phyloP scores from a whole-genome alignment of 352 stramenopile species.

The Phytophthora vignae region DNA sequence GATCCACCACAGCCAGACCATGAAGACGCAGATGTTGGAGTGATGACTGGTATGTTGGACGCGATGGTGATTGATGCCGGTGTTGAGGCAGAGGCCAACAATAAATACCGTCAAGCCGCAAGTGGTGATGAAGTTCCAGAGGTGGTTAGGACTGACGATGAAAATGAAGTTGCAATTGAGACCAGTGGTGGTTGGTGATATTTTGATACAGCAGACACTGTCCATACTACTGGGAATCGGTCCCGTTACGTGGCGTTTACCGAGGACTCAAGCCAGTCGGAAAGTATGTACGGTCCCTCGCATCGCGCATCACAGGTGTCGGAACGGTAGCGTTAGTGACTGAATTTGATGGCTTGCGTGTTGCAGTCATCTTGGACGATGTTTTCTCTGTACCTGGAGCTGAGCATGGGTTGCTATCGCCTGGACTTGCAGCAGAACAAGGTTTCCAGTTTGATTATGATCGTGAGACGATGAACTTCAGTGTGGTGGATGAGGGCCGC shows the following conservation, averaged over 20 bases:
- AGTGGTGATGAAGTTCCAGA: neutral
- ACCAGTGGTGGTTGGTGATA: slow-evolving; percentile 8
- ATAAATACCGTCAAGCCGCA: neutral
- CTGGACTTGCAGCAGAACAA: slow-evolving; percentile 3
- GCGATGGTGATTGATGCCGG: no score
- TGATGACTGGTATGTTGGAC: neutral
- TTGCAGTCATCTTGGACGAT: neutral
- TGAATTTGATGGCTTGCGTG: slow-evolving; percentile 4
- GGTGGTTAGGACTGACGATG: neutral
- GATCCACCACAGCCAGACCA: neutral
- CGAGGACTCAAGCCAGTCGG: neutral
- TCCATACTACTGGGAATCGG: neutral
- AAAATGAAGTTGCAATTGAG: neutral
- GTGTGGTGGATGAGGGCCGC: neutral
- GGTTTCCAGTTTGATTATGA: slow-evolving; percentile 8
- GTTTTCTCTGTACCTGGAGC: slow-evolving; percentile 8
- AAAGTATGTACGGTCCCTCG: neutral
- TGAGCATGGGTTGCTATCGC: neutral
- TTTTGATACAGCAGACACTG: slow-evolving; percentile 13
- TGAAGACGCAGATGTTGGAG: no score
- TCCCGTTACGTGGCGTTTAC: neutral
- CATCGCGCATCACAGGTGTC: slow-evolving; percentile 6
- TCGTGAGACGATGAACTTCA: slow-evolving; percentile 1
- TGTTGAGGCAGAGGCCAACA: neutral
- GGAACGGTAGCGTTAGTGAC: slow-evolving; percentile 7